Base-by-base conservation (phyloP, 805 yeast genomes). In the Wickerhamiella occidentalis region DNA sequence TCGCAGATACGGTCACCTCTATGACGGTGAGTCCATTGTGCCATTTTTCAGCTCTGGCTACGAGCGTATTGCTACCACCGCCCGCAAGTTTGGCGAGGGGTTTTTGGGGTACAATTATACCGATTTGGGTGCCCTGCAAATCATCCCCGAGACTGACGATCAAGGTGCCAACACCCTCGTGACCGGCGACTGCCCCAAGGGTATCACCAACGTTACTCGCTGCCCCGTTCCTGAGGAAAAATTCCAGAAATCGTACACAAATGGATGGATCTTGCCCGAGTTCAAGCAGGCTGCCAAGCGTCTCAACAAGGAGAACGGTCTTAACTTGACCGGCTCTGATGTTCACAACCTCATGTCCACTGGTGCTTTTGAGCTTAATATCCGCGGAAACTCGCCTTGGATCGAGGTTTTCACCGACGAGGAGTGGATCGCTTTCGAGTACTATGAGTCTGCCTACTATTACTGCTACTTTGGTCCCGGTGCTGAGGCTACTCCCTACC, bases 1-100 rank as follows among this genome's bases (percentile, higher is more conserved):
- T 56, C 52, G 66, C 6, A 70, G 70, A 47, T 81, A 81, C 62
- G 65, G 68, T 18, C 62, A 68, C 45, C 68, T 81, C 41, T 73
- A 68, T 60, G 62, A 68, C 36, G 60, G 58, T 1, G 58, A 61
- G 21, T 44, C 65, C 3, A 51, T 57, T 3, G 61, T 78, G 22
- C 78, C 76, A 4, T 67, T 81, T 33, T 80, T 78, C 59, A 59
- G 78, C 8, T 72, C 80, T 13, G 75, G 75, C 45, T 72, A 74
- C 43, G 71, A 73, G 51, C 70, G 86, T 53, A 76, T 55, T 19
- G 53, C 49, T 9, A 58, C 55, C 35, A 59, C 64, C 2, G 64
- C 57, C 6, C 58, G 60, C 35, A 45, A 55, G 19, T 61, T 60
- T 37, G 64, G 61, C 13, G 52, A 56, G 47, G 64, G 64, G 15